Evolutionary conservation across 2,329 filamentous ascomycete species (phyloP), one percentile per base, ranked within the genome.

Genomic region (Diaporthe sp.): DNA sequence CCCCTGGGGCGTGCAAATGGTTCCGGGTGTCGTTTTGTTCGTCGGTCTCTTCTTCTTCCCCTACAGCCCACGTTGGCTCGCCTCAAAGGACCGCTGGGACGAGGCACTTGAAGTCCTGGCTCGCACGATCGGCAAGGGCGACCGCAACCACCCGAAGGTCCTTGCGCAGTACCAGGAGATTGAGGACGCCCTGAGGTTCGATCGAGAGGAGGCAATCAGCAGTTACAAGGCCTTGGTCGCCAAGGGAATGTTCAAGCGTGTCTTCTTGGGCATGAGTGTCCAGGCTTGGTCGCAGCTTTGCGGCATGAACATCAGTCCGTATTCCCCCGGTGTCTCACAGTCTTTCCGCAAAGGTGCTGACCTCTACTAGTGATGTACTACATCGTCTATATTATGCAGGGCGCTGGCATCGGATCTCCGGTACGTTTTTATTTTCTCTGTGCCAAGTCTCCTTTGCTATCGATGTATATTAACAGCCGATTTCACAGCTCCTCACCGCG

Each of bases 1-100:
- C 63, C 89, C 90, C 7, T 92, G 90, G 90, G 90, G 86, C 50
- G 79, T 92, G 7, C 90, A 92, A 81, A 88, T 88, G 78, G 80
- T 90, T 0, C 90, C 89, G 0, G 89, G 85, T 0, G 78, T 87
- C 19, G 79, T 90, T 19, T 83, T 92, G 0, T 84, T 92, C 69
- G 78, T 87, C 44, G 89, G 89, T 1, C 84, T 91, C 25, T 86
- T 90, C 79, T 91, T 91, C 82, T 88, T 92, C 77, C 90, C 89
- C 0, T 89, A 89, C 77, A 92, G 87, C 68, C 93, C 93, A 0
- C 88, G 93, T 70, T 94, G 92, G 92, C 85, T 94, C 8, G 93
- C 93, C 8, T 88, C 88, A 17, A 88, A 92, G 78, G 92, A 92
- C 76, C 87, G 90, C 1, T 93, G 92, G 86, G 91, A 94, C 37